phyloP scores from a whole-genome alignment of 176 grass and related monocot species.

The Oryza punctata region DNA sequence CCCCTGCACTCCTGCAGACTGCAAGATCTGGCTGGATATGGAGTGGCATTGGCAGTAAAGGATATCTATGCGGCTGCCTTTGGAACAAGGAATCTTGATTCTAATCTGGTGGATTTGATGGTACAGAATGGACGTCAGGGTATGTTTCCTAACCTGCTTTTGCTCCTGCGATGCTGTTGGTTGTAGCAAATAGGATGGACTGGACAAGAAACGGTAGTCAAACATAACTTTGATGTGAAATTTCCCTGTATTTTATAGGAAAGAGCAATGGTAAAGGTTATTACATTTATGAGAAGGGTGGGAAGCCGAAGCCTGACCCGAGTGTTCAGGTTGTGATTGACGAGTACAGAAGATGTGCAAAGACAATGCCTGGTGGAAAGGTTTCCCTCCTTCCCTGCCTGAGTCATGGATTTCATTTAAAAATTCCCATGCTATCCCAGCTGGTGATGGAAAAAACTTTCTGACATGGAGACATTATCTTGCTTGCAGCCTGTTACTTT shows the following conservation, averaged over 20 bases:
- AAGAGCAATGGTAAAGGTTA: slow-evolving; percentile 94
- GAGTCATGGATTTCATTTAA: slow-evolving; percentile 23
- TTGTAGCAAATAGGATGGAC: slow-evolving; percentile 17
- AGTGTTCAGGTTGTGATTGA: slow-evolving; percentile 76
- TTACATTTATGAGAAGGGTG: slow-evolving; percentile 92
- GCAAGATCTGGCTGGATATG: slow-evolving; percentile 92
- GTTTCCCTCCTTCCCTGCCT: slow-evolving; percentile 35
- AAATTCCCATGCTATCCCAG: slow-evolving; percentile 1
- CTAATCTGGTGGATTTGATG: slow-evolving; percentile 61
- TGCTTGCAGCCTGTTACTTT: slow-evolving; percentile 71
- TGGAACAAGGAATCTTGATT: slow-evolving; percentile 47
- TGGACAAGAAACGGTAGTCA: not conserved
- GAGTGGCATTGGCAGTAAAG: slow-evolving; percentile 83
- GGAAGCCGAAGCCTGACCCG: slow-evolving; percentile 88
- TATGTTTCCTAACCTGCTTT: slow-evolving; percentile 48
- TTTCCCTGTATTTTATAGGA: slow-evolving; percentile 49
- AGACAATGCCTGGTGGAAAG: slow-evolving; percentile 76
- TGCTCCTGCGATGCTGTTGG: slow-evolving; percentile 8
- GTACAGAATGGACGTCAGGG: slow-evolving; percentile 71
- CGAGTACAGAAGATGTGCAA: slow-evolving; percentile 61
- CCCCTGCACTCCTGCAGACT: slow-evolving; percentile 45
- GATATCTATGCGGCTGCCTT: slow-evolving; percentile 66
- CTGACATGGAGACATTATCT: slow-evolving; percentile 22
- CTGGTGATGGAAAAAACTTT: not conserved
- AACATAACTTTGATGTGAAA: not conserved